These are phyloP conservation scores for Cryphonectria naterciae DNA, from an alignment of 2,329 filamentous ascomycete genomes.

Conservation along the genomic window DNA sequence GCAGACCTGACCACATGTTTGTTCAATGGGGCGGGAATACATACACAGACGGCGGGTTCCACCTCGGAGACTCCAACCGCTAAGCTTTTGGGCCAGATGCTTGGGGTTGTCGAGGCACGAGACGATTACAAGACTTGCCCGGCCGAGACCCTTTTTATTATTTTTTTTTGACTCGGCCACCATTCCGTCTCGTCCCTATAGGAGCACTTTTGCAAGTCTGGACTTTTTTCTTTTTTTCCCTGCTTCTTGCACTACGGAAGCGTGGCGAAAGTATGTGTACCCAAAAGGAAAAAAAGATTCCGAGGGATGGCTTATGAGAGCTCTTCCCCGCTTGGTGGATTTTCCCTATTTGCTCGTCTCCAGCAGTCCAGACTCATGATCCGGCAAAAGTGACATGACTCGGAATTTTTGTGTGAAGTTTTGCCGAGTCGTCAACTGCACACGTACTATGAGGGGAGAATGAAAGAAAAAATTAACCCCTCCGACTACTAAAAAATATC, in stretches of 20 bases:
- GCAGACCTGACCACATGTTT: not conserved
- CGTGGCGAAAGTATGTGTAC: not conserved
- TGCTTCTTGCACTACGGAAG: slow-evolving; percentile 14
- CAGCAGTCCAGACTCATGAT: not conserved
- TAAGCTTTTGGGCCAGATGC: not conserved
- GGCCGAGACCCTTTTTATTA: not conserved
- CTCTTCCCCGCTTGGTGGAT: not conserved
- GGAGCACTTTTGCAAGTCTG: slow-evolving; percentile 3
- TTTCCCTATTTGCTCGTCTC: not conserved
- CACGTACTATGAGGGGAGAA: not conserved
- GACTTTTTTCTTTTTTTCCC: not conserved
- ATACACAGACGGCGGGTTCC: not conserved
- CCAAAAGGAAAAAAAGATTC: not conserved
- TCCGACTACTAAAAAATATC: not conserved
- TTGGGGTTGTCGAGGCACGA: slow-evolving; percentile 19
- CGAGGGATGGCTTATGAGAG: not conserved
- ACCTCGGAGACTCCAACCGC: slow-evolving; percentile 7
- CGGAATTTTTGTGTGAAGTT: not conserved
- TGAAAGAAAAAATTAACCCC: not conserved
- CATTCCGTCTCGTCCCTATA: slow-evolving; percentile 5
- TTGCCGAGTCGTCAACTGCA: not conserved
- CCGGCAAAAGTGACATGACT: not conserved
- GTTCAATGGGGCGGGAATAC: not conserved
- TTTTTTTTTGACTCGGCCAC: not conserved
- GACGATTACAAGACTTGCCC: slow-evolving; percentile 26